phyloP scores from a whole-genome alignment of 1,284 basidiomycete genomes.

The Coriolopsis trogii region DNA sequence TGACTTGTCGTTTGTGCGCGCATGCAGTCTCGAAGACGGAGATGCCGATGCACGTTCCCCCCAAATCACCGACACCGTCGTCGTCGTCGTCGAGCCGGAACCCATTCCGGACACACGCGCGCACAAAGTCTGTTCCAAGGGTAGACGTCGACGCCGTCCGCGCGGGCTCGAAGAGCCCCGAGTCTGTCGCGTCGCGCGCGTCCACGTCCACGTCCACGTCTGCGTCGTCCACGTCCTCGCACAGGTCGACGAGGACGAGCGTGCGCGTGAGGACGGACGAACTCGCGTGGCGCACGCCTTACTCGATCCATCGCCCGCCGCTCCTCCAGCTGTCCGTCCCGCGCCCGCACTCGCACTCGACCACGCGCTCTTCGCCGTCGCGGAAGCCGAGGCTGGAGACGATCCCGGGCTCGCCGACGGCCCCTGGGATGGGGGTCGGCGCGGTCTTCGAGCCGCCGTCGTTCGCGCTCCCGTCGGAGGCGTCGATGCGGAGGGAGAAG shows the following conservation, averaged over 20 bases:
- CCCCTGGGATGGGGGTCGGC: slow-evolving; percentile 18
- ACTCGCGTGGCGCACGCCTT: slow-evolving; percentile 27
- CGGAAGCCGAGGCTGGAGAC: slow-evolving; percentile 23
- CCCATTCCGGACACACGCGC: slow-evolving; percentile 17
- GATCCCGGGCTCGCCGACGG: slow-evolving; percentile 31
- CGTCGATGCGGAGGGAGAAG: slow-evolving; percentile 50
- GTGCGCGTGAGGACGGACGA: slow-evolving; percentile 18
- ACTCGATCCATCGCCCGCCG: slow-evolving; percentile 25
- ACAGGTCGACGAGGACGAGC: slow-evolving; percentile 17
- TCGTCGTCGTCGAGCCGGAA: slow-evolving; percentile 13
- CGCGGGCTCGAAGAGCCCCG: slow-evolving; percentile 12
- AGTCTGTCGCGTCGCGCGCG: slow-evolving; percentile 25
- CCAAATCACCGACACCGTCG: slow-evolving; percentile 7
- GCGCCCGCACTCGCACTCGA: too few relatives aligned
- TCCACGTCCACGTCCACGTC: slow-evolving; percentile 26
- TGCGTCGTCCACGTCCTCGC: slow-evolving; percentile 22
- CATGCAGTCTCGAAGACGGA: not conserved
- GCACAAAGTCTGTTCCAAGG: slow-evolving; percentile 23
- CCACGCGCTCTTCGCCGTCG: slow-evolving; percentile 7
- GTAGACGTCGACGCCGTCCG: slow-evolving; percentile 15
- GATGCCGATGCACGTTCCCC: too few relatives aligned
- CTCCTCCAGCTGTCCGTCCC: slow-evolving; percentile 25
- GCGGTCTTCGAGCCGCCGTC: slow-evolving; percentile 32
- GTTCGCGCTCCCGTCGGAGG: slow-evolving; percentile 44
- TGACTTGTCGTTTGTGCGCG: not conserved